Evolutionary conservation across 2,329 filamentous ascomycete genomes (phyloP), one percentile per base, ranked within the genome.

Genomic region (Venturiaceae sp.): DNA sequence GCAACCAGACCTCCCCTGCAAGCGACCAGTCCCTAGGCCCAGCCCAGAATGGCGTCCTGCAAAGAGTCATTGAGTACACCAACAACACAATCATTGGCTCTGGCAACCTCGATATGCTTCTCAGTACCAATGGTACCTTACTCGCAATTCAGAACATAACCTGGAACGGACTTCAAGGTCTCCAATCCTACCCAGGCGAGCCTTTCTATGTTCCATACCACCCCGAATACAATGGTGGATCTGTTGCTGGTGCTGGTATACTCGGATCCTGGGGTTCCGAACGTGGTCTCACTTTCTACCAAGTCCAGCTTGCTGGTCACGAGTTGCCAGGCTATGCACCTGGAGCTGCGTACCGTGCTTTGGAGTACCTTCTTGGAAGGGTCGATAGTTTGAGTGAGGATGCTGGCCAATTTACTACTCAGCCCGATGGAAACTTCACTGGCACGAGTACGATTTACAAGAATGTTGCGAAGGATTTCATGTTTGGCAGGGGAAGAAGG

Each of bases 91-190:
- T 81, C 56, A 74, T 81, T 60, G 75, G 75, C 37, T 73, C 71
- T 52, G 78, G 76, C 6, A 72, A 76, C 57, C 70, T 79, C 16
- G 79, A 81, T 65, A 74, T 75, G 65, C 65, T 78, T 4, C 72
- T 82, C 52, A 67, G 70, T 53, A 77, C 76, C 30, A 79, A 81
- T 63, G 78, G 78, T 2, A 81, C 78, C 0, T 69, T 81, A 4
- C 69, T 81, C 21, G 73, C 76, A 3, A 69, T 82, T 39, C 77
- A 81, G 64, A 81, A 81, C 66, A 75, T 80, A 70, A 81, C 78
- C 2, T 80, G 77, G 77, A 74, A 77, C 63, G 77, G 77, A 14
- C 61, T 65, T 2, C 74, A 77, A 55, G 78, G 78, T 11, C 73
- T 81, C 44, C 71, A 75, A 26, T 59, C 65, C 5, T 72, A 72